phyloP scores from a whole-genome alignment of 2,329 filamentous ascomycete species.

The Aspergillus novofumigatus region DNA sequence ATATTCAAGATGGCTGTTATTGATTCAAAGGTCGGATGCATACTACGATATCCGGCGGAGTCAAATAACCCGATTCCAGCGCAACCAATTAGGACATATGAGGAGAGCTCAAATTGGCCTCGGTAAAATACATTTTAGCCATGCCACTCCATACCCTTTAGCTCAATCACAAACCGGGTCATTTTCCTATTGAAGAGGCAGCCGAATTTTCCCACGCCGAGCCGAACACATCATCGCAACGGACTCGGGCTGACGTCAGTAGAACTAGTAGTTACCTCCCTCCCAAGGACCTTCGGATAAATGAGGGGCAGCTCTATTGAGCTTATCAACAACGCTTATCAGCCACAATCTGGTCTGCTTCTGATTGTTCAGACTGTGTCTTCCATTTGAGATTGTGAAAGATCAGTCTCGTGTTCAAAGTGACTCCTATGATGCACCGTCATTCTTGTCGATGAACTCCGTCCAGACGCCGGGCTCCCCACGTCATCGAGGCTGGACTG shows the following conservation, averaged over 20 bases:
- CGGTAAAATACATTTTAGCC: conserved; percentile 3
- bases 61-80: neutral
- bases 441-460: neutral
- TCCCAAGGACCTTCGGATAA: neutral
- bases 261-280: neutral
- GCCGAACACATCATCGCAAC: neutral
- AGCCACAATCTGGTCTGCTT: neutral
- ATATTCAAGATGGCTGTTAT: neutral
- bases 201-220: neutral
- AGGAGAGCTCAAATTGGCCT: neutral
- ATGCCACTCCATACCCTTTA: neutral
- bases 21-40: neutral
- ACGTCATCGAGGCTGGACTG: neutral
- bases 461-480: neutral
- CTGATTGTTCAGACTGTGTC: neutral
- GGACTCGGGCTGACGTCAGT: conserved; percentile 2
- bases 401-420: neutral
- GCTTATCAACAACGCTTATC: neutral
- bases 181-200: neutral
- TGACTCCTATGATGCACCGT: neutral
- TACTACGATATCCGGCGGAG: neutral
- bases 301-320: neutral
- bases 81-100: neutral
- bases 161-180: neutral
- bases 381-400: neutral